phyloP scores from a whole-genome alignment of 768 basidiomycete genomes.

The Lentinula guzmanii region DNA sequence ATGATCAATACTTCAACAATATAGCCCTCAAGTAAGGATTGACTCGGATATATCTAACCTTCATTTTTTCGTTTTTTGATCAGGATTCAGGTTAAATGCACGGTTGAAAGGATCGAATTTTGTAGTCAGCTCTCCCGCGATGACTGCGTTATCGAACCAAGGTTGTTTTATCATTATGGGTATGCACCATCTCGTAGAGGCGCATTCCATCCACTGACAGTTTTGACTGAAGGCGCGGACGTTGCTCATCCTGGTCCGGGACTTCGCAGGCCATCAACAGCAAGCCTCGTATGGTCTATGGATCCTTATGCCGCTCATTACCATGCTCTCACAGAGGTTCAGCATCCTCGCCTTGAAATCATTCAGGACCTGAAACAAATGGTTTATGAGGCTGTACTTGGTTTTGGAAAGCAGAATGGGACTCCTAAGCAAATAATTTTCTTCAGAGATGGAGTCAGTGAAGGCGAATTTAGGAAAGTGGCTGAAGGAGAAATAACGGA shows the following conservation, averaged over 20 bases:
- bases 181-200: conserved; percentile 7
- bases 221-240: conserved; percentile 38
- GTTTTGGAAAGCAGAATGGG: conserved; percentile 8
- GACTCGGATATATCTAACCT: neutral
- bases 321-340: conserved; percentile 31
- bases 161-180: conserved; percentile 35
- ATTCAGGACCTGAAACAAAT: conserved; percentile 37
- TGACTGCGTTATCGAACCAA: conserved; percentile 15
- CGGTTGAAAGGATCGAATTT: conserved; percentile 49
- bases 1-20: conserved; percentile 53
- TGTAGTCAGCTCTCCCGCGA: conserved; percentile 18
- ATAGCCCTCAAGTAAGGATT: conserved; percentile 43
- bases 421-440: conserved; percentile 30
- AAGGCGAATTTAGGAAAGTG: conserved; percentile 33
- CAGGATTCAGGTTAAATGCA: conserved; percentile 39
- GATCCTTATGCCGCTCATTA: conserved; percentile 43
- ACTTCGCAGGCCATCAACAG: conserved; percentile 43
- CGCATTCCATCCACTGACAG: conserved; percentile 17
- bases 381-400: conserved; percentile 25
- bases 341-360: conserved; percentile 39
- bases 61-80: neutral
- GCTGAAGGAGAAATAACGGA: conserved; percentile 36
- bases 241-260: conserved; percentile 63
- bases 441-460: conserved; percentile 38
- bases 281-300: conserved; percentile 52